These are phyloP conservation scores for Talaromyces sp. DNA, from an alignment of 2,329 filamentous ascomycete species.

Conservation along the genomic window DNA sequence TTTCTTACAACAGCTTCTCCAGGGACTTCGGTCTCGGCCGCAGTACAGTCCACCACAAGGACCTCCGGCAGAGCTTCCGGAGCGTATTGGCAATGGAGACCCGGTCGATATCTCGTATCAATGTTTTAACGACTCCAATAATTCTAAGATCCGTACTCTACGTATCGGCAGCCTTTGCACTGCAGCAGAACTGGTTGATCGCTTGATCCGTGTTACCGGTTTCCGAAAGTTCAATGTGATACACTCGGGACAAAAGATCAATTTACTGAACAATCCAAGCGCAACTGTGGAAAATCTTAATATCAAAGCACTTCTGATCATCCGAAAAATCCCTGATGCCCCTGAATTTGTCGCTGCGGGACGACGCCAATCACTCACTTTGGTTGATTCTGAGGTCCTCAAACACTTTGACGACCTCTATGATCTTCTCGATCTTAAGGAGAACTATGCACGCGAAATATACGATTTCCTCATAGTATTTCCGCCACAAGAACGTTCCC, in stretches of 20 bases:
- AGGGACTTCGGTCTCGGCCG: slow-evolving; percentile 45
- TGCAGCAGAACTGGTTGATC: slow-evolving; percentile 62
- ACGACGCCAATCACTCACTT: slow-evolving; percentile 48
- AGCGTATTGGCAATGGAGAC: slow-evolving; percentile 56
- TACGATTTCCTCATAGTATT: slow-evolving; percentile 67
- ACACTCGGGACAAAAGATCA: slow-evolving; percentile 61
- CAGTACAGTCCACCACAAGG: slow-evolving; percentile 59
- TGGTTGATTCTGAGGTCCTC: slow-evolving; percentile 73
- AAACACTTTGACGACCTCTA: slow-evolving; percentile 81
- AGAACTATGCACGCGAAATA: slow-evolving; percentile 65
- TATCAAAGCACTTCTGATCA: slow-evolving; percentile 59
- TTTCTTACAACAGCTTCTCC: slow-evolving; percentile 63
- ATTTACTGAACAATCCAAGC: slow-evolving; percentile 55
- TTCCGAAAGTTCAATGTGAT: slow-evolving; percentile 73
- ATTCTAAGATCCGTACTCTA: slow-evolving; percentile 58
- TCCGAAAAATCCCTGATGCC: slow-evolving; percentile 54
- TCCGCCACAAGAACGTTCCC: slow-evolving; percentile 60
- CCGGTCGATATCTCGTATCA: slow-evolving; percentile 67
- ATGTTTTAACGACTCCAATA: slow-evolving; percentile 59
- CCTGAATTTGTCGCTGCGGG: slow-evolving; percentile 23
- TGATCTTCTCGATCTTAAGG: slow-evolving; percentile 69
- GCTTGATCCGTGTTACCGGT: slow-evolving; percentile 63
- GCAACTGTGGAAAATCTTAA: slow-evolving; percentile 64
- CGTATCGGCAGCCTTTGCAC: slow-evolving; percentile 68
- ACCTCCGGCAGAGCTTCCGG: slow-evolving; percentile 53